These are phyloP conservation scores for Rhodotorula sp. DNA, from an alignment of 1,284 basidiomycete genomes.

Conservation along the genomic window DNA sequence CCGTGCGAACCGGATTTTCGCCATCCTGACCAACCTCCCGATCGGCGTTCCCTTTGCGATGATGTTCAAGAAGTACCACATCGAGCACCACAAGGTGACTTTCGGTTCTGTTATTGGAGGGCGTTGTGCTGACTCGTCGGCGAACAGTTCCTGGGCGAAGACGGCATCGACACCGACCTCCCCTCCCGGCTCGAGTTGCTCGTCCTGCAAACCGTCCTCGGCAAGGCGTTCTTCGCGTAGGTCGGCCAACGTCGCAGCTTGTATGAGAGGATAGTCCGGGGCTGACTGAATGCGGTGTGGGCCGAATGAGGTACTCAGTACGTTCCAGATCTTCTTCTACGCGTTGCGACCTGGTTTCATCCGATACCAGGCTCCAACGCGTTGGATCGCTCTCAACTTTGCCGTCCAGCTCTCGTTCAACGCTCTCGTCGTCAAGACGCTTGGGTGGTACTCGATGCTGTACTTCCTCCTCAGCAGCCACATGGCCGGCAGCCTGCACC, in stretches of 20 bases:
- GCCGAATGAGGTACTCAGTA: constrained; percentile 56
- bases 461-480: constrained; percentile 87
- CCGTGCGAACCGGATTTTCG: constrained; percentile 77
- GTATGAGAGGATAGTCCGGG: not conserved
- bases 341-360: constrained; percentile 95
- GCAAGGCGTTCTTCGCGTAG: constrained; percentile 95
- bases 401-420: constrained; percentile 70
- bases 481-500: constrained; percentile 93
- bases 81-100: constrained; percentile 43
- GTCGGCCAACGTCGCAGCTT: constrained; percentile 46
- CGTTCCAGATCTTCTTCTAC: constrained; percentile 98
- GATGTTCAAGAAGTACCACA: constrained; percentile 71
- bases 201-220: constrained; percentile 88
- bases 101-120: not conserved
- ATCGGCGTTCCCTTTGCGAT: constrained; percentile 94
- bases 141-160: constrained; percentile 82
- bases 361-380: constrained; percentile 73
- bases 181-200: constrained; percentile 83
- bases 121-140: not conserved
- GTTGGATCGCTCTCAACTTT: constrained; percentile 83
- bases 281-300: not conserved
- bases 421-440: constrained; percentile 61
- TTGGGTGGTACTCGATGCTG: constrained; percentile 66
- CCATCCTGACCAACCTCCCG: constrained; percentile 86
- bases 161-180: constrained; percentile 92